Percentiles rank a stretch among this genome's conserved stretches.
Evolutionary conservation across 2,329 filamentous ascomycete species (phyloP).

Genomic region (Leptographium lundbergii): DNA sequence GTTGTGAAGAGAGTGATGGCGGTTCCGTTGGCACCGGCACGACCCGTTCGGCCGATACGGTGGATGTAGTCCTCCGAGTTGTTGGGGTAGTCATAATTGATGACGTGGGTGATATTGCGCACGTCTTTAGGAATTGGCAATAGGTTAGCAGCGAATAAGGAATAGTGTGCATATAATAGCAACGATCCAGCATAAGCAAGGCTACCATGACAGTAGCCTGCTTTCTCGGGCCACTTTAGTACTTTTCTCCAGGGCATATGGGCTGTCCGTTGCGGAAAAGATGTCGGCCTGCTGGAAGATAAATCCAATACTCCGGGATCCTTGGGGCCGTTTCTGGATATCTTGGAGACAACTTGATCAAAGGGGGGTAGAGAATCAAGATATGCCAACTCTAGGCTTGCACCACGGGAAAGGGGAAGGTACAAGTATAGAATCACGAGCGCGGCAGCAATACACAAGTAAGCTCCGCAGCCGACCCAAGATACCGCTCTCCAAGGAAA

Average conservation of each 20-base stretch:
- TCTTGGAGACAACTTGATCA: slow-evolving; percentile 57
- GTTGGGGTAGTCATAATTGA: slow-evolving; percentile 99
- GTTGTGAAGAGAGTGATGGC: slow-evolving; percentile 98
- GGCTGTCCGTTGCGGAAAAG: slow-evolving; percentile 48
- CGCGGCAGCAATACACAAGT: slow-evolving; percentile 50
- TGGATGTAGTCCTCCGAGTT: slow-evolving; percentile 98
- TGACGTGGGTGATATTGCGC: slow-evolving; percentile 98
- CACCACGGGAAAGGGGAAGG: slow-evolving; percentile 48
- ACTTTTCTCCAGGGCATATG: slow-evolving; percentile 43
- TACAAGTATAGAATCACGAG: slow-evolving; percentile 67
- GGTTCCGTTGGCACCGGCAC: slow-evolving; percentile 87
- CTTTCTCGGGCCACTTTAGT: slow-evolving; percentile 31
- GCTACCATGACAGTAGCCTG: slow-evolving; percentile 32
- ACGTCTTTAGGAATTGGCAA: slow-evolving; percentile 70
- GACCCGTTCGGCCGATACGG: slow-evolving; percentile 89
- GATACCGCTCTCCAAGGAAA: slow-evolving; percentile 62
- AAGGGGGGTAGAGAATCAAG: slow-evolving; percentile 41
- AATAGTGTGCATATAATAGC: slow-evolving; percentile 33
- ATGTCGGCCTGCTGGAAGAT: slow-evolving; percentile 33
- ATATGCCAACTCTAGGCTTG: slow-evolving; percentile 67
- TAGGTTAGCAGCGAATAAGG: slow-evolving; percentile 58
- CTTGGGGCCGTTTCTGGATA: slow-evolving; percentile 37
- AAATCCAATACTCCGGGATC: slow-evolving; percentile 40
- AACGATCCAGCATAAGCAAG: slow-evolving; percentile 47
- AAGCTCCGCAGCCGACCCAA: slow-evolving; percentile 70